Evolutionary conservation across 495 filamentous ascomycete genomes (phyloP).

Genomic region (Lepraria neglecta): DNA sequence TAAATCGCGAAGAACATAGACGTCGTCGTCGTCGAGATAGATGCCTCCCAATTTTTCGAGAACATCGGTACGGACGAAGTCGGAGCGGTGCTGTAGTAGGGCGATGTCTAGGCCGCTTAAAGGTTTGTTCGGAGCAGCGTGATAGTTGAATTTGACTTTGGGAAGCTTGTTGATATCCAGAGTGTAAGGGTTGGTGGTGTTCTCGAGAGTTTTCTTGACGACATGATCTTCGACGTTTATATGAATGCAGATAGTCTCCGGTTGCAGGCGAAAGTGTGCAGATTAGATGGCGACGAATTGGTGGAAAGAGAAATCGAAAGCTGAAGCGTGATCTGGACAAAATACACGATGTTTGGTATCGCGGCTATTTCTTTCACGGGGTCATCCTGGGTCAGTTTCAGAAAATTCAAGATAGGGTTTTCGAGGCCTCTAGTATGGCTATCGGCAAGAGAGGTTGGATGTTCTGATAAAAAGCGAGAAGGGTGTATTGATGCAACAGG

Average conservation of each 20-base stretch:
- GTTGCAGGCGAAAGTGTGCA: constrained; percentile 9
- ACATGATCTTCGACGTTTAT: neutral
- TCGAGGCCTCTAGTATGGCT: neutral
- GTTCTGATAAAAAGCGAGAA: neutral
- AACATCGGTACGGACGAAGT: constrained; percentile 7
- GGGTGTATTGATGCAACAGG: neutral
- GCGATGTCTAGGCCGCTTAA: neutral
- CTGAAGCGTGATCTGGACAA: neutral
- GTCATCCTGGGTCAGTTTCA: neutral
- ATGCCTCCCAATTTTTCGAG: constrained; percentile 7
- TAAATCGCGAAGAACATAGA: constrained; percentile 7
- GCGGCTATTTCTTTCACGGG: neutral
- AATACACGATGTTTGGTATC: constrained; percentile 7
- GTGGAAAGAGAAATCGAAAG: neutral
- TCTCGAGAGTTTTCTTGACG: neutral
- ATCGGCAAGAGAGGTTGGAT: neutral
- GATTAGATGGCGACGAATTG: constrained; percentile 12
- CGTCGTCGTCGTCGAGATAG: constrained; percentile 15
- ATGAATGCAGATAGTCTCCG: constrained; percentile 6
- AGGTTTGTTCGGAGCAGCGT: neutral
- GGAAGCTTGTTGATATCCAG: constrained; percentile 2
- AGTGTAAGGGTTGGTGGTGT: neutral
- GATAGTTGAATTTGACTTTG: constrained; percentile 5
- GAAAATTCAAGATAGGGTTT: neutral
- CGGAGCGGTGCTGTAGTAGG: neutral